Conservation (phyloP, 2,329 filamentous ascomycete species). For the Aspergillus versicolor region DNA sequence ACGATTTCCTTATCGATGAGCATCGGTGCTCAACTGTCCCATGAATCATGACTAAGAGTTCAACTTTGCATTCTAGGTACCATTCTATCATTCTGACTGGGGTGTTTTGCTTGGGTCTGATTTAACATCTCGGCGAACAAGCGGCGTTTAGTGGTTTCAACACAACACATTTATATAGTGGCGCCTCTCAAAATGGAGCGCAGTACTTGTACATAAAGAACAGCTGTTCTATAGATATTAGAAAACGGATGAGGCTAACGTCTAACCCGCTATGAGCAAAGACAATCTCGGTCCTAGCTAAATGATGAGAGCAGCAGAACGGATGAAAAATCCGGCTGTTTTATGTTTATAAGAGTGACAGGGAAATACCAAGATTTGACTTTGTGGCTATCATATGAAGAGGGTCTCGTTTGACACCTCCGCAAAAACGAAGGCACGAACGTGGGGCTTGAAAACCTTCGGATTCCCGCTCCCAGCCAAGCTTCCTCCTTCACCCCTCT, state of each 20-base stretch:
- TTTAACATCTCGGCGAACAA: constrained; percentile 1
- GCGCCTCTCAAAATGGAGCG: constrained; percentile 11
- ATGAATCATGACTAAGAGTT: constrained; percentile 11
- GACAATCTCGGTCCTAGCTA: background rate
- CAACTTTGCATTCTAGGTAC: constrained; percentile 18
- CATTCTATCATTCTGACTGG: constrained; percentile 15
- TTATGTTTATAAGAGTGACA: background rate
- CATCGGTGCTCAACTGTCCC: background rate
- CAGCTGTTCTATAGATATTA: background rate
- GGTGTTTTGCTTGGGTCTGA: background rate
- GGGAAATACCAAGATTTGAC: background rate
- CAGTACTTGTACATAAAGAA: background rate
- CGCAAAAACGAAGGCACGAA: constrained; percentile 11
- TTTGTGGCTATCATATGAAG: background rate
- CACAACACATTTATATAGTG: background rate
- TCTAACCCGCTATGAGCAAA: background rate
- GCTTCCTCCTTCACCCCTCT: constrained; percentile 12
- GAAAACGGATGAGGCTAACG: background rate
- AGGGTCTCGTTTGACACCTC: background rate
- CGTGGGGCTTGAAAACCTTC: constrained; percentile 31
- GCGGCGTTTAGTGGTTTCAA: constrained; percentile 8
- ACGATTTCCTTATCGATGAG: background rate
- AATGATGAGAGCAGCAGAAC: background rate
- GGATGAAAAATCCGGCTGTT: background rate
- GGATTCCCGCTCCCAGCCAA: constrained; percentile 18